These are phyloP conservation scores for Cordyceps tenuipes DNA, from an alignment of 2,329 filamentous ascomycete species.

Conservation along the genomic window DNA sequence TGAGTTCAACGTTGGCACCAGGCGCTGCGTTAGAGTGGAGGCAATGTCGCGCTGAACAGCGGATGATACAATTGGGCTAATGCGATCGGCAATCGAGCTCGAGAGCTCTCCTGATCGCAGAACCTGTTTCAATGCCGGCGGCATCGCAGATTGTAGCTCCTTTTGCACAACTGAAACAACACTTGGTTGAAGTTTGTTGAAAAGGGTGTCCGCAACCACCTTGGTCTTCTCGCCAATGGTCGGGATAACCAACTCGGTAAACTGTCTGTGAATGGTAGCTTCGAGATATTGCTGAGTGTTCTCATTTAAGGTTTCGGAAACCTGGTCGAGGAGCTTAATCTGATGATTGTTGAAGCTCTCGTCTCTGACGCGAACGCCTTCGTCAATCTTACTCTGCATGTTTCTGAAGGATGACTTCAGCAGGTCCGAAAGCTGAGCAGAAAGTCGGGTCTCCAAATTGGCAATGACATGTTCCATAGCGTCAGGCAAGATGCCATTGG, in stretches of 20 bases:
- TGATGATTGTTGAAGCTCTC: constrained; percentile 45
- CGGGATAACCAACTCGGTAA: constrained; percentile 69
- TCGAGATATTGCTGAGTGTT: constrained; percentile 65
- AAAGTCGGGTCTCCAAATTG: constrained; percentile 44
- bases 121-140: constrained; percentile 44
- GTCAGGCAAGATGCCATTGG: constrained; percentile 32
- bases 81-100: constrained; percentile 59
- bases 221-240: constrained; percentile 60
- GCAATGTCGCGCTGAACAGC: constrained; percentile 64
- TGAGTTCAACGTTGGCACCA: constrained; percentile 59
- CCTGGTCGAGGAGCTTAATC: constrained; percentile 46
- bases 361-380: constrained; percentile 51
- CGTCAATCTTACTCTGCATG: constrained; percentile 54
- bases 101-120: constrained; percentile 68
- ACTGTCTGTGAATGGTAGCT: constrained; percentile 67
- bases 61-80: constrained; percentile 57
- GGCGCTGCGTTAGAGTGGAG: constrained; percentile 49
- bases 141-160: constrained; percentile 65
- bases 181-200: constrained; percentile 56
- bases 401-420: constrained; percentile 52
- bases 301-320: constrained; percentile 52
- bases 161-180: constrained; percentile 59
- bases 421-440: constrained; percentile 37
- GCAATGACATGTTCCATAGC: constrained; percentile 46
- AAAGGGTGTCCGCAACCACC: constrained; percentile 63